phyloP scores from a whole-genome alignment of 2,329 filamentous ascomycete genomes.

The Macrophomina tecta region DNA sequence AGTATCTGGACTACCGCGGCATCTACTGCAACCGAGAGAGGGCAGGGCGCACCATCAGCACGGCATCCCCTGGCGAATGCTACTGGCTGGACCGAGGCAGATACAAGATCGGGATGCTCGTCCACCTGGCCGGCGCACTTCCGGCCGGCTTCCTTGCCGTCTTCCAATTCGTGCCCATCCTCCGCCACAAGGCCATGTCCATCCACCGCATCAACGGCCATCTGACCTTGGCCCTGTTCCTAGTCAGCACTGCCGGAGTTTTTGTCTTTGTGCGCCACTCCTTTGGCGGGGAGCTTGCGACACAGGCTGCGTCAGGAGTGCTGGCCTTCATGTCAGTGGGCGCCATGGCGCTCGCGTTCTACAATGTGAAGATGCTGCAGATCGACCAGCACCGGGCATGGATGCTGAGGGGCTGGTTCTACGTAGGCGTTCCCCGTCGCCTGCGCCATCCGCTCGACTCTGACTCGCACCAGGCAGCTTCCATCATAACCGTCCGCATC shows the following conservation, averaged over 20 bases:
- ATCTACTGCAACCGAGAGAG: conserved; percentile 32
- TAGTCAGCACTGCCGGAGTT: conserved; percentile 55
- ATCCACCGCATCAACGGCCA: conserved; percentile 69
- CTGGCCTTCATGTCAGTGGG: conserved; percentile 54
- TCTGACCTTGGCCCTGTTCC: conserved; percentile 55
- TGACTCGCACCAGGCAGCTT: conserved; percentile 45
- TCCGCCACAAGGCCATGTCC: conserved; percentile 55
- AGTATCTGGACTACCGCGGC: conserved; percentile 5
- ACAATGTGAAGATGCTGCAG: conserved; percentile 65
- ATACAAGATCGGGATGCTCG: conserved; percentile 48
- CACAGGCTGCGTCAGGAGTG: conserved; percentile 54
- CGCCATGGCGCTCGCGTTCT: conserved; percentile 55
- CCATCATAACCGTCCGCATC: conserved; percentile 60
- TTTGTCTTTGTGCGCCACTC: conserved; percentile 59
- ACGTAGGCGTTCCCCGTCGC: background rate
- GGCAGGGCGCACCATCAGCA: conserved; percentile 30
- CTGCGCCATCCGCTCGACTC: too few species aligned
- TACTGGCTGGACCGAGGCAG: conserved; percentile 48
- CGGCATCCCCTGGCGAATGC: conserved; percentile 50
- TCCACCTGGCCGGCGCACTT: conserved; percentile 51
- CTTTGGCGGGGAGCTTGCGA: conserved; percentile 62
- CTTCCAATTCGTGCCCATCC: conserved; percentile 51
- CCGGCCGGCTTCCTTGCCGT: conserved; percentile 49
- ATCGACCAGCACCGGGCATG: conserved; percentile 69
- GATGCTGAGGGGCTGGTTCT: conserved; percentile 61